Conservation (phyloP, 176 grass and related monocot species). For the Carex parvula region DNA sequence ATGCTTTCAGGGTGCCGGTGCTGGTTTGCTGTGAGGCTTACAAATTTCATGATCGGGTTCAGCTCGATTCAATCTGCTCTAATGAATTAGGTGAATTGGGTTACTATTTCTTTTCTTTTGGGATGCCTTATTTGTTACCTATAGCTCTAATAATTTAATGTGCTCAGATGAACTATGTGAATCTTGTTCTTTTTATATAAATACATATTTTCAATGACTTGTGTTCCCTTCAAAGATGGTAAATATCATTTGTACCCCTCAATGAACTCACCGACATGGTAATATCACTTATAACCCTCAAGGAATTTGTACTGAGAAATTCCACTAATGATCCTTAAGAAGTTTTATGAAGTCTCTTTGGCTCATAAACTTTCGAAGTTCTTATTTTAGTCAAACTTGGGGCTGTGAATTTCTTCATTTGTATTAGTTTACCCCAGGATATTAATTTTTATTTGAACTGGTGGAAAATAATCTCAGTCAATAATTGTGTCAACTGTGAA, state of each 20-base stretch:
- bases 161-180: not conserved
- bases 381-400: not conserved
- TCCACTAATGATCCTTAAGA: not conserved
- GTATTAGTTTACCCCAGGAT: not conserved
- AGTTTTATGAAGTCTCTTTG: not conserved
- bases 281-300: not conserved
- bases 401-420: not conserved
- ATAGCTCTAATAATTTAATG: not conserved
- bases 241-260: not conserved
- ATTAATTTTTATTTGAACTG: not conserved
- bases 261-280: not conserved
- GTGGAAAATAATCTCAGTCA: not conserved
- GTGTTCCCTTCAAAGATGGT: not conserved
- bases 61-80: conserved; percentile 79
- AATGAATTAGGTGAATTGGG: conserved; percentile 65
- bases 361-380: not conserved
- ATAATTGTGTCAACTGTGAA: not conserved
- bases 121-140: not conserved
- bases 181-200: not conserved
- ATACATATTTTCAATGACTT: not conserved
- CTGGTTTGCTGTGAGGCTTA: conserved; percentile 78
- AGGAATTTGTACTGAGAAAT: not conserved
- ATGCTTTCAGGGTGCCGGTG: conserved; percentile 62
- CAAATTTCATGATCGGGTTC: conserved; percentile 84
- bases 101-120: not conserved